Evolutionary conservation across 148 eudicot genomes (phyloP).

Genomic region (Cornus kousa): DNA sequence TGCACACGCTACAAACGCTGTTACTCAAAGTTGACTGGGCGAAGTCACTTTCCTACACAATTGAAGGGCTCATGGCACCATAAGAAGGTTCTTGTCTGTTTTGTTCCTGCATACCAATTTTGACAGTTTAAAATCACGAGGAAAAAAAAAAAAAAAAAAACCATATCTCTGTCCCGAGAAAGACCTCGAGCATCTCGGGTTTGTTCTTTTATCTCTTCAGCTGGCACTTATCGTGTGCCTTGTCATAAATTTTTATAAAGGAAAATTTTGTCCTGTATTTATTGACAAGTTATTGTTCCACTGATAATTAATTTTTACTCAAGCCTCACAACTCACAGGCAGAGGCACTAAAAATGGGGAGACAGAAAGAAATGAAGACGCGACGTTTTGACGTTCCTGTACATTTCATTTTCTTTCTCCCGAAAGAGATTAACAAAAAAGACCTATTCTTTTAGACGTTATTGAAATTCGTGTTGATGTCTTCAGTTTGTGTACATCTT

Average conservation of each 20-base stretch:
- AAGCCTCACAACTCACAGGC: not conserved
- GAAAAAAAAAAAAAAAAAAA: no score
- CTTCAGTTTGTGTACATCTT: not conserved
- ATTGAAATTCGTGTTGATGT: not conserved
- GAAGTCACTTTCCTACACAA: conserved; percentile 83
- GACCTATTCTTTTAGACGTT: not conserved
- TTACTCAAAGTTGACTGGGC: conserved; percentile 93
- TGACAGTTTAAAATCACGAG: conserved; percentile 1
- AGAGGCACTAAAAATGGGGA: not conserved
- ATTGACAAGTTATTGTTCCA: not conserved
- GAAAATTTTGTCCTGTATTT: conserved; percentile 15
- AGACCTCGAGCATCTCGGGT: not conserved
- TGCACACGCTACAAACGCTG: conserved; percentile 79
- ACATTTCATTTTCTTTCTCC: not conserved
- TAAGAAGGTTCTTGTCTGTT: conserved; percentile 21
- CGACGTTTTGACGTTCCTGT: not conserved
- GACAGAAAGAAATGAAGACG: not conserved
- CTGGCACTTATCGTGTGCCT: conserved; percentile 9
- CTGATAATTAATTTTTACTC: not conserved
- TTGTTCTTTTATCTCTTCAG: not conserved
- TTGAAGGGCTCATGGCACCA: conserved; percentile 98
- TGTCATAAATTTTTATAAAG: not conserved
- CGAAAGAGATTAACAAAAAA: not conserved
- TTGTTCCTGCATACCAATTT: conserved; percentile 20
- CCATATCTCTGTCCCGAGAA: not conserved